Evolutionary conservation across 2,329 filamentous ascomycete species (phyloP), one percentile per base, ranked within the genome.

Genomic region (Cryoendolithus antarcticus): DNA sequence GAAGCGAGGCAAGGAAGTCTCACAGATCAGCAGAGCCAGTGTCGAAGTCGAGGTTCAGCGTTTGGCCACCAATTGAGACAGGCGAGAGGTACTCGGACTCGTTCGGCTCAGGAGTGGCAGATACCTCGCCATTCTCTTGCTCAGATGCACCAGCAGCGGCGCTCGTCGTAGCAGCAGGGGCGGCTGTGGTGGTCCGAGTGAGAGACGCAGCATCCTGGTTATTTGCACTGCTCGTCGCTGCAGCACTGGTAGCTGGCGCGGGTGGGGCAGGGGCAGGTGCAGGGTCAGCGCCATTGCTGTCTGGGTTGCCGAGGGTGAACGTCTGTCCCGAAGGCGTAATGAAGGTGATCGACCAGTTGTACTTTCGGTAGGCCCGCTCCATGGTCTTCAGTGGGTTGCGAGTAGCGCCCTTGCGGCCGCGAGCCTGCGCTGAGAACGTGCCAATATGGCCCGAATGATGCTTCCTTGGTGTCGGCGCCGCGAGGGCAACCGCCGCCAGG

Each of bases 21-120:
- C 67, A 75, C 64, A 83, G 68, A 58, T 85, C 81, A 9, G 80
- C 73, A 2, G 80, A 84, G 41, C 81, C 81, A n/a, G 78, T 80
- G 59, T 86, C 81, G 54, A 86, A 82, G 56, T 83, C 75, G 55
- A 86, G 62, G 52, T 77, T 74, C 41, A 86, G 52, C 4, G 67
- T 71, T 61, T 85, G 80, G 4, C 76, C 77, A 43, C 81, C 81
- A 46, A 86, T 72, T n/a, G 56, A 70, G 38, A 85, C 75, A 0
- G 78, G 77, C 1, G 77, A 72, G 9, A 88, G 69, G 52, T 83
- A 88, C 43, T 84, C 75, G 35, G 73, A 67, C 52, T 82, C 81
- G 48, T 77, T 75, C 33, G 70, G 61, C 46, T 78, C 74, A 9
- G 79, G 75, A 21, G 72, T 77, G 38, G 79, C 77, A 27, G 72